Conservation (phyloP, 192 early-diverging fungal genomes). For the Rhizoclosmatium sp. region DNA sequence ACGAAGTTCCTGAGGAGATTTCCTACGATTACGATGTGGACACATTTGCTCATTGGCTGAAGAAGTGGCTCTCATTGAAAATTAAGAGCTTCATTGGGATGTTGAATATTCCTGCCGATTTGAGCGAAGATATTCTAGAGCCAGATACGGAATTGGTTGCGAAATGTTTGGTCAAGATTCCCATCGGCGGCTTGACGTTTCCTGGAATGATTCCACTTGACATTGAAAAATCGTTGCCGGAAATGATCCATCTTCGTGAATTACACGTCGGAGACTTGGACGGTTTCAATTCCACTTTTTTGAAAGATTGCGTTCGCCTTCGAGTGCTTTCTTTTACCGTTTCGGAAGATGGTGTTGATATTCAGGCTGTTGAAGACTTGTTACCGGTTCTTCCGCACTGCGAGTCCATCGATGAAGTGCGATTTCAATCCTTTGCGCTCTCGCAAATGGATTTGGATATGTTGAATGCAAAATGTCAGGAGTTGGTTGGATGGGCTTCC, state of each 20-base stretch:
- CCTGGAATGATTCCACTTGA: background rate
- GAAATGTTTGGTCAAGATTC: background rate
- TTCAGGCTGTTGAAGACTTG: background rate
- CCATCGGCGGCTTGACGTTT: background rate
- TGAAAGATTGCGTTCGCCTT: background rate
- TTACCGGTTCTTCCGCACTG: background rate
- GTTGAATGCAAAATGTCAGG: background rate
- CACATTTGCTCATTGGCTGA: background rate
- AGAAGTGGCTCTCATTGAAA: background rate
- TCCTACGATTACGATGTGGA: background rate
- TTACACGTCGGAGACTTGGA: background rate
- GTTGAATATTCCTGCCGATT: background rate
- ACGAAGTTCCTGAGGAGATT: background rate
- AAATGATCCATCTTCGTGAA: background rate
- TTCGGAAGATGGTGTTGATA: background rate
- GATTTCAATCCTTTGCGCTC: background rate
- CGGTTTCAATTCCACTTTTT: background rate
- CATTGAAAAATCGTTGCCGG: background rate
- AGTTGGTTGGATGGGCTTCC: no score
- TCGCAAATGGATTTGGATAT: background rate
- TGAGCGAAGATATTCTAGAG: background rate
- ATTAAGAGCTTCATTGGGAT: background rate
- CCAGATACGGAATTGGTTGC: background rate
- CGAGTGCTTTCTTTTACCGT: background rate
- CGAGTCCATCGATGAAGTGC: background rate